Percentiles rank a stretch among this genome's conserved stretches.
Conservation (phyloP, 345 rosid species). For the Sapria himalayana region DNA sequence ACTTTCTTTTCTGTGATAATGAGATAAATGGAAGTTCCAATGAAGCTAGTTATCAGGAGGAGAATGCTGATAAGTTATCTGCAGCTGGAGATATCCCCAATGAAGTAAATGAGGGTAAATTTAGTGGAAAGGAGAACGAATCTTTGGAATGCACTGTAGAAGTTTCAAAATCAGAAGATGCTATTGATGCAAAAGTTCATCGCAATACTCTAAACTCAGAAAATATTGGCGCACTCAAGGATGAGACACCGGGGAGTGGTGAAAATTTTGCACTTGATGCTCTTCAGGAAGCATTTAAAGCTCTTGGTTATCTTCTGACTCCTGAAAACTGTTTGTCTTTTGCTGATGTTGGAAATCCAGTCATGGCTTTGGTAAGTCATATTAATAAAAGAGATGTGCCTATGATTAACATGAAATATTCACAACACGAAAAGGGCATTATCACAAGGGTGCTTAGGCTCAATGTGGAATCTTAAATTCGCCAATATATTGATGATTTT, state of each 20-base stretch:
- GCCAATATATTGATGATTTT: too few species aligned
- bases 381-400: too few species aligned
- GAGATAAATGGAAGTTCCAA: slow-evolving; percentile 20
- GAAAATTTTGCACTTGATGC: slow-evolving; percentile 55
- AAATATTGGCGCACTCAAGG: slow-evolving; percentile 15
- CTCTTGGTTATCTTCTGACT: slow-evolving; percentile 40
- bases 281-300: slow-evolving; percentile 74
- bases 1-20: slow-evolving; percentile 33
- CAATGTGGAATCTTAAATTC: too few species aligned
- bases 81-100: slow-evolving; percentile 24
- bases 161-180: slow-evolving; percentile 33
- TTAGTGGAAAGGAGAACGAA: slow-evolving; percentile 22
- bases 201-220: slow-evolving; percentile 24
- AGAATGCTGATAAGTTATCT: slow-evolving; percentile 17
- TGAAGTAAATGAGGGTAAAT: slow-evolving; percentile 33
- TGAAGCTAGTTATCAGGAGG: slow-evolving; percentile 23
- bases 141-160: slow-evolving; percentile 21
- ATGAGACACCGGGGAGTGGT: slow-evolving; percentile 13
- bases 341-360: slow-evolving; percentile 91
- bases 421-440: too few species aligned
- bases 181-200: slow-evolving; percentile 19
- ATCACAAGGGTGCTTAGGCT: too few species aligned
- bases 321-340: slow-evolving; percentile 56
- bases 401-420: too few species aligned
- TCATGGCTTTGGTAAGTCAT: slow-evolving; percentile 82